Base-by-base conservation (phyloP, 164 flowering plant species). In the Cinnamomum chago region DNA sequence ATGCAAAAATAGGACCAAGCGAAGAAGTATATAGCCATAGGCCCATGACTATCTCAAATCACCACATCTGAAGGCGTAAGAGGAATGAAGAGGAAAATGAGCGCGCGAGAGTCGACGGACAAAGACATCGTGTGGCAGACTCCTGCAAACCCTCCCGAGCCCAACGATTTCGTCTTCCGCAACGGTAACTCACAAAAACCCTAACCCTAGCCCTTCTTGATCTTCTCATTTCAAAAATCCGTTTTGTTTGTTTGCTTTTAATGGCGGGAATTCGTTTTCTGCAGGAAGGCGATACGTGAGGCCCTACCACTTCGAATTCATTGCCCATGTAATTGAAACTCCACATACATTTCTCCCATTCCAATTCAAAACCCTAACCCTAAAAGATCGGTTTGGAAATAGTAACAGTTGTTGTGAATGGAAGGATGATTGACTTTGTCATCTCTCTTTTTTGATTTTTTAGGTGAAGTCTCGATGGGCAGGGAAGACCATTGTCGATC, bases 281-380 rank as follows among this genome's bases (percentile, higher is more conserved):
- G 81, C 90, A 93, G 99, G 99, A 50, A 85, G 85, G 80, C 92
- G 99, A 68, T 86, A 86, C 40, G 99, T 92, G 28, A 87, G 80
- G 65, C 99, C 99, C 1, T 95, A 95, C 84, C 88, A 91, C 87
- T 95, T 95, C 84, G 97, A 95, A 87, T 95, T 92, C 89, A 90
- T 93, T 71, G 81, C 90, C 79, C 93, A 95, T 82, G 97, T 95
- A 77, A 70, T 50, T 58, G 20, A 25, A 58, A n/a, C 66, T 58
- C 51, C 58, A 58, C 22, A 58, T 52, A 22, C 58, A 55, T 33
- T 23, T 76, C 35, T 35, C 27, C 17, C 30, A 10, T 50, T 55
- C 30, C 20, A 5, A 17, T 11, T 68, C 30, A 33, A 28, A 17
- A 14, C 47, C 47, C 47, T 40, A 40, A 40, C 47, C 47, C 47